phyloP scores from a whole-genome alignment of 441 rosid genomes.

The Populus tomentosa region DNA sequence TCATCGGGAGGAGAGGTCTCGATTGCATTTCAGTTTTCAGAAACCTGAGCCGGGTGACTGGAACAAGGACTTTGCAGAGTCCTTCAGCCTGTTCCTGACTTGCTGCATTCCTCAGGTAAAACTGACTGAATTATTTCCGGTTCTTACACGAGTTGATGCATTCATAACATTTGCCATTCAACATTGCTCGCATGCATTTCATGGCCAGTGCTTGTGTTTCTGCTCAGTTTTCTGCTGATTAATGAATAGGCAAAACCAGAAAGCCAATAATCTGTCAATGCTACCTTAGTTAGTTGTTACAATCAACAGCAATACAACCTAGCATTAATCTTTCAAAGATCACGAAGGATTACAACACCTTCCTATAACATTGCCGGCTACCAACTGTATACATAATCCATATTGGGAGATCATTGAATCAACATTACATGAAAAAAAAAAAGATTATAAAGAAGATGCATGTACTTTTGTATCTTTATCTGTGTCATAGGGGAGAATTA shows the following conservation, averaged over 20 bases:
- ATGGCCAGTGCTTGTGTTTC: not conserved
- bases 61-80: no score
- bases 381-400: slow-evolving; percentile 20
- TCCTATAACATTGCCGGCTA: slow-evolving; percentile 11
- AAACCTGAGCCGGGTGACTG: no score
- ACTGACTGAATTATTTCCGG: no score
- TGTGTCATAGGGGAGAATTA: slow-evolving; percentile 12
- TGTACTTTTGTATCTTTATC: not conserved
- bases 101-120: no score
- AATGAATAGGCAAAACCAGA: slow-evolving; percentile 1
- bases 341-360: not conserved
- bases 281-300: not conserved
- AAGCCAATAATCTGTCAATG: not conserved
- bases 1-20: no score
- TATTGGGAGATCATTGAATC: slow-evolving; percentile 17
- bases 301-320: not conserved
- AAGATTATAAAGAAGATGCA: not conserved
- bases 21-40: no score
- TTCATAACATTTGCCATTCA: not conserved
- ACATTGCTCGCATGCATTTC: not conserved
- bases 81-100: no score
- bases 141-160: not conserved
- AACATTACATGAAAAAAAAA: not conserved
- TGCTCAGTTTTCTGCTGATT: not conserved
- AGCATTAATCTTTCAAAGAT: not conserved